Evolutionary conservation across 2,329 filamentous ascomycete species (phyloP).

Genomic region (Colletotrichum orbiculare): DNA sequence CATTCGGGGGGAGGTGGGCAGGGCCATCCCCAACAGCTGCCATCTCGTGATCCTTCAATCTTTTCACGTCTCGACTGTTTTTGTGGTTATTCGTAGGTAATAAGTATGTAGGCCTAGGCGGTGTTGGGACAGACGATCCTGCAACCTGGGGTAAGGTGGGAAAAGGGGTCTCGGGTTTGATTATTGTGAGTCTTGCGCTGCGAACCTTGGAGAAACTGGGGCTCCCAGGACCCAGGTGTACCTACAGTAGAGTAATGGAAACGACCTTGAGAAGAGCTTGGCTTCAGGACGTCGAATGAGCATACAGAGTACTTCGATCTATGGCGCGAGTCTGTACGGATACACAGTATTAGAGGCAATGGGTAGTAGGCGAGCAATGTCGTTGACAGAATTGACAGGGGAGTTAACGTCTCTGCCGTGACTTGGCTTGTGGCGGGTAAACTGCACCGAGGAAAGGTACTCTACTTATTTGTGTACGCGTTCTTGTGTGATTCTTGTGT

Average conservation of each 20-base stretch:
- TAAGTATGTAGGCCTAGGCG: neutral
- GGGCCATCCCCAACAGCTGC: slow-evolving; percentile 32
- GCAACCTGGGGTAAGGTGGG: slow-evolving; percentile 32
- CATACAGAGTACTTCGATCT: too few species aligned
- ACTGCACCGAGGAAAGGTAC: neutral
- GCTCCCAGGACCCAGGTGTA: slow-evolving; percentile 13
- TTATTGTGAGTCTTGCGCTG: slow-evolving; percentile 2
- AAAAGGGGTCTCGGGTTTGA: slow-evolving; percentile 29
- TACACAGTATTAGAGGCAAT: too few species aligned
- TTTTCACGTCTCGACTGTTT: slow-evolving; percentile 7
- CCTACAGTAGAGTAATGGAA: slow-evolving; percentile 26
- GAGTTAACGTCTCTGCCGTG: slow-evolving; percentile 13
- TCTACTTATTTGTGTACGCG: slow-evolving; percentile 1
- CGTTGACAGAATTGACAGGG: slow-evolving; percentile 1
- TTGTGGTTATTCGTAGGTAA: neutral
- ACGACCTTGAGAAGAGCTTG: slow-evolving; percentile 18
- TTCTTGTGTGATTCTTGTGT: slow-evolving; percentile 5
- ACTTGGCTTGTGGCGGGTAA: slow-evolving; percentile 8
- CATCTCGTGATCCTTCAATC: slow-evolving; percentile 33
- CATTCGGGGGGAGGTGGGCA: slow-evolving; percentile 27
- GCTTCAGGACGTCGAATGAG: too few species aligned
- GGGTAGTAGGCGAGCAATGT: too few species aligned
- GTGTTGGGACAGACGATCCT: slow-evolving; percentile 2
- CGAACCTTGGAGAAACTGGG: slow-evolving; percentile 2
- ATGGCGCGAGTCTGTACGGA: too few species aligned